Evolutionary conservation across 345 rosid species (phyloP), one percentile per base, ranked within the genome.

Genomic region (Citrus trifoliata): DNA sequence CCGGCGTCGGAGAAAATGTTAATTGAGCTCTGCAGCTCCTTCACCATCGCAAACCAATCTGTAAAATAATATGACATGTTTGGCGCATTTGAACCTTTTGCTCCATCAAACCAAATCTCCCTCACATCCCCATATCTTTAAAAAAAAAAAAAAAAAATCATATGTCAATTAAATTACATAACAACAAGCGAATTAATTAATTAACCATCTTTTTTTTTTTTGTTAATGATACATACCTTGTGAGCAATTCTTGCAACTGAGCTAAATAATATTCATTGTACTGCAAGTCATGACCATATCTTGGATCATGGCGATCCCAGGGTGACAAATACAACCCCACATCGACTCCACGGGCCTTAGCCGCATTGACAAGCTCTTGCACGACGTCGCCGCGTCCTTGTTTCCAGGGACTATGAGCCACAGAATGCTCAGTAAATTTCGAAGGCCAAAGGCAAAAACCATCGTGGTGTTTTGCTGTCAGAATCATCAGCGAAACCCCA

Each of bases 51-150:
- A 71, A 92, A 92, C 97, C 97, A 92, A 14, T 89, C 97, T 2
- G 74, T 24, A 78, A 92, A 92, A 71, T 92, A 82, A 55, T 89
- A 92, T 4, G 91, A 79, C 89, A 90, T 89, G 76, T 92, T 92
- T 22, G 87, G 87, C 3, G 88, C 93, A 56, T 87, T 82, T 1
- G 86, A 21, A 2, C 93, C 96, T 73, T 92, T 92, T 2, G 89
- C 89, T 66, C 96, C 96, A 72, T 92, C 96, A 66, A 92, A 92
- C 96, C 96, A 92, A 78, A 92, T 92, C 86, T 92, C 96, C 58
- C 81, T 82, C 51, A 89, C 85, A 24, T 78, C 76, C n/a, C 88
- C 91, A 58, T 92, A 90, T 65, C 96, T 92, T 37, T n/a, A 30
- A 51, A 10, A 21, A 24, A 62, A 12, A 7, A 60, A 64, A 3